A percentile compares a stretch with the other conserved stretches of the same genome.
phyloP scores from a whole-genome alignment of 352 stramenopile genomes.

The Lagenidium giganteum region DNA sequence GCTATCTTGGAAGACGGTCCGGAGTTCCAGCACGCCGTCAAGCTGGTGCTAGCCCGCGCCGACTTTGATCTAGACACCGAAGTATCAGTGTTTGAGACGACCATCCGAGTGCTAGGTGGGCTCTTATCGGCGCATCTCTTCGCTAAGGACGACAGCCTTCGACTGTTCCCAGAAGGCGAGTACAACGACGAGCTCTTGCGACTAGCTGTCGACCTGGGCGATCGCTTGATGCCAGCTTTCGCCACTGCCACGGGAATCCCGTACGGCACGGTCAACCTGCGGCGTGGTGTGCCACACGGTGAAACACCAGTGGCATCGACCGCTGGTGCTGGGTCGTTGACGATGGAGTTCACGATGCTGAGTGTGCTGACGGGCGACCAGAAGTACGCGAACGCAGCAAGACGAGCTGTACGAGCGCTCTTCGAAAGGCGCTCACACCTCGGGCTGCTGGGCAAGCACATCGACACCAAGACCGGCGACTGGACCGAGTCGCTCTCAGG shows the following conservation, averaged over 20 bases:
- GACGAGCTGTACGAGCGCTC: constrained; percentile 65
- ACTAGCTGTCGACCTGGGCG: constrained; percentile 93
- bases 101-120: constrained; percentile 88
- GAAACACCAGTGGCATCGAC: constrained; percentile 96
- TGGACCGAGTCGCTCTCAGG: constrained; percentile 80
- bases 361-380: constrained; percentile 74
- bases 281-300: constrained; percentile 76
- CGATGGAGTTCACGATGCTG: constrained; percentile 97
- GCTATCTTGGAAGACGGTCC: constrained; percentile 73
- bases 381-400: constrained; percentile 63
- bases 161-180: constrained; percentile 43
- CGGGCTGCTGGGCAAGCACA: constrained; percentile 95
- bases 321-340: constrained; percentile 93
- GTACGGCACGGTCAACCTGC: constrained; percentile 96
- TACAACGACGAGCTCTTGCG: constrained; percentile 93
- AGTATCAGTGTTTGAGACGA: constrained; percentile 93
- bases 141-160: constrained; percentile 44
- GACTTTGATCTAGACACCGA: constrained; percentile 85
- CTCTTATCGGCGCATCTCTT: constrained; percentile 89
- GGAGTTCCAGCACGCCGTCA: constrained; percentile 71
- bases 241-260: constrained; percentile 94
- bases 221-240: constrained; percentile 96
- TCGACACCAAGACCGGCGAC: constrained; percentile 88
- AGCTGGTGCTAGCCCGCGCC: constrained; percentile 44
- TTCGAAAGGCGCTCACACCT: constrained; percentile 71